Evolutionary conservation across 768 basidiomycete species (phyloP).

Genomic region (Hygrophorus russula): DNA sequence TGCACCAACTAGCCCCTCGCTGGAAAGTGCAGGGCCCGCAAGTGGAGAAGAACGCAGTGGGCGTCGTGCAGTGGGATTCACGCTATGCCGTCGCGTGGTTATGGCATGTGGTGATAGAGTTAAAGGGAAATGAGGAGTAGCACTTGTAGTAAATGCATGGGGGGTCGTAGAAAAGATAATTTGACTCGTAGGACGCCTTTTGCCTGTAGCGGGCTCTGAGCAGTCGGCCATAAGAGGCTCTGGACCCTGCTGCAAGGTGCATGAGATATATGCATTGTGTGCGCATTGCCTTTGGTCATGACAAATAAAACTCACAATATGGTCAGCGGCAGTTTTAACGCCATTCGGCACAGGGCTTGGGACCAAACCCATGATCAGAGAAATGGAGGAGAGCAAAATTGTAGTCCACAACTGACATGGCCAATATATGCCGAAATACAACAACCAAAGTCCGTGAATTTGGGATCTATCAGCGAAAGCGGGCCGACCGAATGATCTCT

Average conservation of each 20-base stretch:
- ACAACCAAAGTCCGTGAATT: too few species aligned
- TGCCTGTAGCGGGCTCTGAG: conserved; percentile 22
- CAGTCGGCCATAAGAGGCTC: too few species aligned
- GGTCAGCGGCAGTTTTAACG: too few species aligned
- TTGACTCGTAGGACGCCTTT: conserved; percentile 28
- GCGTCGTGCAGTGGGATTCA: neutral
- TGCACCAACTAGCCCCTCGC: conserved; percentile 9
- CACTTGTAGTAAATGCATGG: neutral
- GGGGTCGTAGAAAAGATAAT: conserved; percentile 2
- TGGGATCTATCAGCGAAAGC: too few species aligned
- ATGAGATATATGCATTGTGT: neutral
- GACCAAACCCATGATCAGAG: too few species aligned
- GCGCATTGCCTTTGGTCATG: too few species aligned
- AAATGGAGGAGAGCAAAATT: too few species aligned
- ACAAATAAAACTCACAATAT: neutral
- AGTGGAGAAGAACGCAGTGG: conserved; percentile 32
- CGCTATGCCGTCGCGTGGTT: neutral
- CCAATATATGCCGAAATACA: too few species aligned
- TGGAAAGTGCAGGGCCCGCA: conserved; percentile 25
- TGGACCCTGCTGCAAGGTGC: neutral
- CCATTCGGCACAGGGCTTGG: too few species aligned
- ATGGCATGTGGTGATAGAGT: neutral
- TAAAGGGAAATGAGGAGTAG: neutral
- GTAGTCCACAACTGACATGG: too few species aligned
- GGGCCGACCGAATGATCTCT: too few species aligned